Evolutionary conservation across 2,329 filamentous ascomycete genomes (phyloP).

Genomic region (Aspergillus sp.): DNA sequence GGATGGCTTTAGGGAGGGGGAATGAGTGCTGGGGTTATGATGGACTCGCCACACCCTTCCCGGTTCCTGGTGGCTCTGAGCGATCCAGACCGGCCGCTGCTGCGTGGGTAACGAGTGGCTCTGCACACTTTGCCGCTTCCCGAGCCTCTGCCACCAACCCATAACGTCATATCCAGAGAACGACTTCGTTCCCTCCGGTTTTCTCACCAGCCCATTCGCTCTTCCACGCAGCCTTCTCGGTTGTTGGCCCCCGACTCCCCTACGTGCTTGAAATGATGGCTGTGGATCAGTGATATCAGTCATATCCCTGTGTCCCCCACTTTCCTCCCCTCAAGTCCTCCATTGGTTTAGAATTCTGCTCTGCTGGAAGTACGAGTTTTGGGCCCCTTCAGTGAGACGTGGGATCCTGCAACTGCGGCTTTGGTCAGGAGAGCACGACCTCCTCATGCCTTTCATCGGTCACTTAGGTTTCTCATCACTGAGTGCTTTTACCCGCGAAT

Average conservation of each 20-base stretch:
- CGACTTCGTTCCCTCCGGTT: slow-evolving; percentile 30
- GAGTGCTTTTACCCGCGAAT: neutral
- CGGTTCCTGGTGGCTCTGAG: slow-evolving; percentile 13
- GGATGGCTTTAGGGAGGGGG: neutral
- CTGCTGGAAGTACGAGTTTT: slow-evolving; percentile 6
- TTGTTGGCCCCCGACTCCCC: slow-evolving; percentile 16
- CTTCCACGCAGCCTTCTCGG: slow-evolving; percentile 14
- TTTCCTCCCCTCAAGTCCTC: slow-evolving; percentile 11
- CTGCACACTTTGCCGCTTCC: slow-evolving; percentile 20
- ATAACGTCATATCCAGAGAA: slow-evolving; percentile 33
- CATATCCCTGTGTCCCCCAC: slow-evolving; percentile 18
- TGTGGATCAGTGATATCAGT: slow-evolving; percentile 26
- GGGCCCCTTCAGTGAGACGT: slow-evolving; percentile 13
- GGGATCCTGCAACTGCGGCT: slow-evolving; percentile 2
- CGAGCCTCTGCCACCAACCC: slow-evolving; percentile 12
- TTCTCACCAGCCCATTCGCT: slow-evolving; percentile 20
- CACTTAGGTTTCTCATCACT: neutral
- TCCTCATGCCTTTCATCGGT: neutral
- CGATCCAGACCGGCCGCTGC: slow-evolving; percentile 22
- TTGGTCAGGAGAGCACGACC: slow-evolving; percentile 4
- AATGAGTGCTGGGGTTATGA: neutral
- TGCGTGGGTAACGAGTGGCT: slow-evolving; percentile 9
- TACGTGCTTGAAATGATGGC: slow-evolving; percentile 17
- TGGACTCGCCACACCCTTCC: slow-evolving; percentile 3
- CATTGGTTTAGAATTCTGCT: slow-evolving; percentile 20